phyloP scores from a whole-genome alignment of 1,284 basidiomycete species.

The Pascua sp. region DNA sequence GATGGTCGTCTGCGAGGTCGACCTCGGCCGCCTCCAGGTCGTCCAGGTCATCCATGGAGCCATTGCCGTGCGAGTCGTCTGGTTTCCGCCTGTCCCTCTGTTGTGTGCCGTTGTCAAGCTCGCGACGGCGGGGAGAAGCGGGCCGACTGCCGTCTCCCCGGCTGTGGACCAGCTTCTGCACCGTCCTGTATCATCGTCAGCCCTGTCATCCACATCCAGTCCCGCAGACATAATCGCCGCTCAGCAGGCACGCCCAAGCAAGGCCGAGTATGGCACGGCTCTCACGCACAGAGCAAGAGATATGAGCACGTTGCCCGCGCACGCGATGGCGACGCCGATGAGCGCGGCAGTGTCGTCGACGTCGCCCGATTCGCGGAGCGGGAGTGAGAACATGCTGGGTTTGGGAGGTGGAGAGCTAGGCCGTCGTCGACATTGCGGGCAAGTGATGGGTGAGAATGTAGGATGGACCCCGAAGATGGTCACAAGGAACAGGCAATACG shows the following conservation, averaged over 20 bases:
- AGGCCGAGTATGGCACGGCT: not conserved
- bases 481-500: no score
- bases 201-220: no score
- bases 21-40: slow-evolving; percentile 7
- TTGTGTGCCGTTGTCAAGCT: not conserved
- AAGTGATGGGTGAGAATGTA: no score
- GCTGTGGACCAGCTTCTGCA: slow-evolving; percentile 87
- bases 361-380: no score
- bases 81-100: no score
- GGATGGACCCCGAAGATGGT: no score
- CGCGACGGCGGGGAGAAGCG: not conserved
- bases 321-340: slow-evolving; percentile 78
- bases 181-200: slow-evolving; percentile 52
- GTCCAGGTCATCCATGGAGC: not conserved
- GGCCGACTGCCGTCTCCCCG: slow-evolving; percentile 35
- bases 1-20: slow-evolving; percentile 5
- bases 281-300: slow-evolving; percentile 65
- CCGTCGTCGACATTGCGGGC: no score
- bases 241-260: no score
- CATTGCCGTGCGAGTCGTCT: no score
- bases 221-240: no score
- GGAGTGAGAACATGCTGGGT: no score
- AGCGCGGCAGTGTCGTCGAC: slow-evolving; percentile 50
- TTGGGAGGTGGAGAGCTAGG: no score
- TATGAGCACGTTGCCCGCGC: slow-evolving; percentile 82